Evolutionary conservation across 257 asterid species (phyloP), one percentile per base, ranked within the genome.

Genomic region (Nicotiana undulata): DNA sequence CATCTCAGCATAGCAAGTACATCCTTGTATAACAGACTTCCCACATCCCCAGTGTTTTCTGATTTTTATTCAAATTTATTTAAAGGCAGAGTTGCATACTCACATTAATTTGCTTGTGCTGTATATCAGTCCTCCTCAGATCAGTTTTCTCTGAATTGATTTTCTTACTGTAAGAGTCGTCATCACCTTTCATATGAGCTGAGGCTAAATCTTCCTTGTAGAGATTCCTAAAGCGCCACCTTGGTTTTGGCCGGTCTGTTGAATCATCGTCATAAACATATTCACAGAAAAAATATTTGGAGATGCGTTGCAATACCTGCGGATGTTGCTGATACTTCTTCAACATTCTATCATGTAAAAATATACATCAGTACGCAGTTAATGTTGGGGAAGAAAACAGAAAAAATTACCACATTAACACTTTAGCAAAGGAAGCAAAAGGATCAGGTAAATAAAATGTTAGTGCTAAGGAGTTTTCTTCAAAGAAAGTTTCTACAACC

Each of bases 211-310:
- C 26, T n/a, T 88, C 97, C 28, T 77, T 85, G 65, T 51, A 91
- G 70, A 60, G 26, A 84, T 88, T 88, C 28, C 94, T 90, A 9
- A 78, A 76, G 60, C 90, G 93, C 98, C 94, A 95, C 84, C 90
- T 87, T 79, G 79, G 29, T 37, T 51, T 79, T 44, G 98, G 92
- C 85, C 61, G 70, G 78, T 93, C 98, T 26, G 70, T 63, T 44
- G 93, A 90, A 44, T 90, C 80, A 79, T 93, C 98, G 2, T 80
- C 84, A 75, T 85, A 91, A 63, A 93, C 97, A 86, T 87, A 81
- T 86, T 93, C 97, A 0, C 85, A 79, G n/a, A n/a, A 90, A 67
- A 92, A 95, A 85, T 91, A 85, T 87, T 90, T 91, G 34, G 97
- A 89, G 78, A 90, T 67, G 18, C 75, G 86, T 77, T 76, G 82